These are phyloP conservation scores for Oxytropis ochrocephala DNA, from an alignment of 306 rosid species.

Conservation along the genomic window DNA sequence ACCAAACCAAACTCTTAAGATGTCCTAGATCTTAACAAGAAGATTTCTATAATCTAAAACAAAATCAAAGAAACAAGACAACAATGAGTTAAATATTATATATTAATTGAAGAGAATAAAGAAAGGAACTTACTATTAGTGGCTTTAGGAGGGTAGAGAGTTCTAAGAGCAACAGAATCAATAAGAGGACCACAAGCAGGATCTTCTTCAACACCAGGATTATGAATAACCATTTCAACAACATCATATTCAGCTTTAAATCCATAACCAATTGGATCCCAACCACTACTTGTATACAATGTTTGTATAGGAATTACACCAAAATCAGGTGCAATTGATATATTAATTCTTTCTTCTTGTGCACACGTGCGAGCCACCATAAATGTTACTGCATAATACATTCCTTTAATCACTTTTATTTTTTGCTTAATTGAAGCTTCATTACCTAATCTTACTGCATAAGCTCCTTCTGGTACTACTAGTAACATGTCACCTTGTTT, in stretches of 20 bases:
- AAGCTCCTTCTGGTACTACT: slow-evolving; percentile 91
- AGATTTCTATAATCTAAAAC: too few relatives aligned
- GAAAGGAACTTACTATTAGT: slow-evolving; percentile 47
- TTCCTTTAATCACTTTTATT: slow-evolving; percentile 53
- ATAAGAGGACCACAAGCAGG: slow-evolving; percentile 95
- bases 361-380: slow-evolving; percentile 95
- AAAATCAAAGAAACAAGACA: too few relatives aligned
- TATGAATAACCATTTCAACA: slow-evolving; percentile 59
- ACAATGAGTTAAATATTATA: too few relatives aligned
- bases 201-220: slow-evolving; percentile 91
- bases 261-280: slow-evolving; percentile 89
- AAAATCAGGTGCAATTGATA: slow-evolving; percentile 73
- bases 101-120: not conserved
- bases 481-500: slow-evolving; percentile 98
- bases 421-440: slow-evolving; percentile 77
- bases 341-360: slow-evolving; percentile 70
- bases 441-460: slow-evolving; percentile 86
- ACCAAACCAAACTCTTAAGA: too few relatives aligned
- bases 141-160: slow-evolving; percentile 64
- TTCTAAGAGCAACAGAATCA: slow-evolving; percentile 69
- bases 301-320: slow-evolving; percentile 90
- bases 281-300: slow-evolving; percentile 78
- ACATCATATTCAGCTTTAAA: slow-evolving; percentile 43
- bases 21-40: too few relatives aligned
- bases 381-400: slow-evolving; percentile 74